Evolutionary conservation across 495 filamentous ascomycete species (phyloP).

Genomic region (Penicillium odoratum): DNA sequence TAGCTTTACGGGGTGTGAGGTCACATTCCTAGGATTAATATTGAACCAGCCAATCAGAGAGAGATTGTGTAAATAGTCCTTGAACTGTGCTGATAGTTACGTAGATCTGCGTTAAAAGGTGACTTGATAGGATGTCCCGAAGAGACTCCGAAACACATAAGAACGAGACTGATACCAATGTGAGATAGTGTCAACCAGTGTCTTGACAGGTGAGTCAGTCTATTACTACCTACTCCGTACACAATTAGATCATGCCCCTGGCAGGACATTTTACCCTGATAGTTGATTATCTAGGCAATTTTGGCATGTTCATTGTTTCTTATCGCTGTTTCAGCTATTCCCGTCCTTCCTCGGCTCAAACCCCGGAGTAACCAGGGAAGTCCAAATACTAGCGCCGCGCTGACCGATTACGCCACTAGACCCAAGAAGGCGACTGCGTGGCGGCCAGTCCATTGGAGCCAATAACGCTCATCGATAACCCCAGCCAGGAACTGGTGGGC

Average conservation of each 20-base stretch:
- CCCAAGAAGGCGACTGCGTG: slow-evolving; percentile 10
- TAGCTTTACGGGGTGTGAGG: not conserved
- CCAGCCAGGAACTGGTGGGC: slow-evolving; percentile 23
- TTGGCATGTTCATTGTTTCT: not conserved
- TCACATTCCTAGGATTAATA: not conserved
- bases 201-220: no score
- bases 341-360: not conserved
- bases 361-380: slow-evolving; percentile 11
- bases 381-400: slow-evolving; percentile 9
- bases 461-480: slow-evolving; percentile 14
- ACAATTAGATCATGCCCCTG: no score
- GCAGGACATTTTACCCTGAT: no score
- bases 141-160: not conserved
- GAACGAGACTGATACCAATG: not conserved
- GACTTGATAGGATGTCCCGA: not conserved
- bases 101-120: slow-evolving; percentile 1
- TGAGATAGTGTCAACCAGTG: no score
- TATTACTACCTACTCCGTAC: no score
- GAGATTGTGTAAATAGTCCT: no score
- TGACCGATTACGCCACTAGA: slow-evolving; percentile 15
- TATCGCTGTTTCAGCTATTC: slow-evolving; percentile 8
- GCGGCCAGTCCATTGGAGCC: slow-evolving; percentile 7
- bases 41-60: not conserved
- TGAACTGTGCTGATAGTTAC: not conserved
- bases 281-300: not conserved